Base-by-base conservation (phyloP, 208 protist species). In the Borovskyia barvae region DNA sequence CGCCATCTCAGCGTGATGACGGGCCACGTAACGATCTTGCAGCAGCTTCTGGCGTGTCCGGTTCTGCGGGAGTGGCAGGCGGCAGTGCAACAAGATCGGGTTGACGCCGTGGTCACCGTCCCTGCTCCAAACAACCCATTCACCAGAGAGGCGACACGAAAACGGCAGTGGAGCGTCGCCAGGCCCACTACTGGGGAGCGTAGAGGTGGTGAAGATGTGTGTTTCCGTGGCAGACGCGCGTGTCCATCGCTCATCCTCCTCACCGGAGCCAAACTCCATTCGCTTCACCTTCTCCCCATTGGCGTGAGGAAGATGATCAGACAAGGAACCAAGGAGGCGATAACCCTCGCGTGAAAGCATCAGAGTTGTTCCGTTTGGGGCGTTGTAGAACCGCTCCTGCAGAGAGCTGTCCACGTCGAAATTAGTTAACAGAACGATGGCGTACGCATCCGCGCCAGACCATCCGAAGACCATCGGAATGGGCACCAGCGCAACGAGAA, bases 61-160 rank as follows among this genome's bases (percentile, higher is more conserved):
- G n/a, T 66, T 70, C 8, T 77, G 71, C 30, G 81, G 78, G 15
- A 82, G 66, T 12, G 88, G 88, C 29, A 95, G 69, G 0, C 88
- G 85, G 43, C 88, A 95, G 72, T 95, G 88, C 51, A 95, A 66
- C 24, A 92, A 51, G 4, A 59, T 0, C 2, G 63, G 47, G 22
- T 62, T 71, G 19, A 20, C 28, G 19, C 35, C 36, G 25, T 20
- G 30, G 33, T 63, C 47, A 20, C 17, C 36, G n/a, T 17, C 51
- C 48, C 51, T 70, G 50, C 48, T 90, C 83, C 53, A 92, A n/a
- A 95, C 67, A 15, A 82, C 77, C 83, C 85, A 95, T 45, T 92
- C 72, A 7, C 72, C 72, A 5, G 88, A 92, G 24, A 95, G 68
- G 6, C 52, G 53, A 11, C 74, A 72, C 19, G 37, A 28, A 43